Evolutionary conservation across 169 alveolate species (phyloP), one percentile per base, ranked within the genome.

Genomic region (Plasmodium sp.): DNA sequence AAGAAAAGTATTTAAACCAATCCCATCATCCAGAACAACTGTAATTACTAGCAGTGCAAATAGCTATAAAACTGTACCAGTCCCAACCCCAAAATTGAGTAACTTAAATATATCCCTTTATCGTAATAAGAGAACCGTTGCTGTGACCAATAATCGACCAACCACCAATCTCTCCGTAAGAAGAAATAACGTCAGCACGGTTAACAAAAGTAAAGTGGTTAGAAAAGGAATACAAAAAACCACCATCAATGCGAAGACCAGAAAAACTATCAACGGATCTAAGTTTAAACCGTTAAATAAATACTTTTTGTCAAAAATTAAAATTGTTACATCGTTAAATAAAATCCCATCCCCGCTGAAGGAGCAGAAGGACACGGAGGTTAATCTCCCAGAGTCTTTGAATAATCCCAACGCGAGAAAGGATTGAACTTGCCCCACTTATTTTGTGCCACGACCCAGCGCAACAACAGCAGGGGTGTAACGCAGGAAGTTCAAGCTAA

Each of bases 341-440:
- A 88, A 88, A 79, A 79, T 88, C 54, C 94, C 94, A 88, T 88
- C 94, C 34, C 94, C 94, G 34, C 62, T 88, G 48, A 88, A 88
- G 48, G 94, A 88, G 14, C 94, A 88, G 73, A 88, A 88, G 54
- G 90, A 88, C 79, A 88, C 94, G 58, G 94, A 88, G 74, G 94
- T 88, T 54, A 88, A 88, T 62, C 90, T 88, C 51, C 94, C 94
- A 9, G 94, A 88, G 74, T 88, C 94, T 18, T 74, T 88, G 84
- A 88, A 77, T 79, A 88, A 80, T 88, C 12, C 88, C 16, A 83
- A 34, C 36, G 43, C 77, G n/a, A 84, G 83, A 84, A 84, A 84
- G 56, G 75, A 67, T 22, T 67, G 27, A 67, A 67, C 6, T 7
- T 67, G 4, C 5, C 62, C 77, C 33, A 9, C n/a, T 14, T 67